These are phyloP conservation scores for Rhizopogon vesiculosus DNA, from an alignment of 768 basidiomycete species.

Conservation along the genomic window DNA sequence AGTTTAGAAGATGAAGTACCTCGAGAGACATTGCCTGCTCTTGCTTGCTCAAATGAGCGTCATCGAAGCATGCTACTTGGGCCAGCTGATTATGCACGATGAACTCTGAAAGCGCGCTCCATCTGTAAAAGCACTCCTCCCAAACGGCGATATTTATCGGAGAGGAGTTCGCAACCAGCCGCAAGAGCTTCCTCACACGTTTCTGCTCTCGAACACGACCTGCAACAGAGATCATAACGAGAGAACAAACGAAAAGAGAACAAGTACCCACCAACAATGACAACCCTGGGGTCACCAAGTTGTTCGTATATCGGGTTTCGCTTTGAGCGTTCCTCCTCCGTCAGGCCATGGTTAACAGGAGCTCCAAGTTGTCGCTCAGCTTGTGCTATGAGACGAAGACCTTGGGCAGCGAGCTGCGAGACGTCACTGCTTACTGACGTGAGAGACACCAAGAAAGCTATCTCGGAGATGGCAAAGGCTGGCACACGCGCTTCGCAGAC, in stretches of 20 bases:
- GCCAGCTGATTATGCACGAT: constrained; percentile 38
- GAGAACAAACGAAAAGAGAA: not conserved
- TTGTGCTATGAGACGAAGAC: constrained; percentile 63
- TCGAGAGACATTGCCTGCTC: constrained; percentile 36
- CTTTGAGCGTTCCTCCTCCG: constrained; percentile 60
- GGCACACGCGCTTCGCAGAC: constrained; percentile 48
- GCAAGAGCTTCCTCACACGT: constrained; percentile 67
- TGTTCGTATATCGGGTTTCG: constrained; percentile 75
- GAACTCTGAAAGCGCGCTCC: constrained; percentile 60
- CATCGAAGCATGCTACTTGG: constrained; percentile 29
- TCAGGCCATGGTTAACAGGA: constrained; percentile 43
- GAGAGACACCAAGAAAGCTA: constrained; percentile 66
- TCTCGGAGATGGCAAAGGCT: constrained; percentile 65
- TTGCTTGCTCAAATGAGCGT: constrained; percentile 28
- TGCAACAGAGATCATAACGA: constrained; percentile 19
- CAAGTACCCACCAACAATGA: constrained; percentile 56
- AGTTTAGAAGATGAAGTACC: constrained; percentile 17
- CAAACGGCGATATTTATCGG: constrained; percentile 75
- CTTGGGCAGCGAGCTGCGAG: constrained; percentile 63
- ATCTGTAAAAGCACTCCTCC: constrained; percentile 79
- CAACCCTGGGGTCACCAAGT: constrained; percentile 68
- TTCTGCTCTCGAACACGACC: constrained; percentile 81
- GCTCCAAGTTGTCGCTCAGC: constrained; percentile 61
- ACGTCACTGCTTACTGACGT: constrained; percentile 66
- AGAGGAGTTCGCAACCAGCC: constrained; percentile 57